Conservation (phyloP, 108 stramenopile genomes). For the Cyclotella atomus region DNA sequence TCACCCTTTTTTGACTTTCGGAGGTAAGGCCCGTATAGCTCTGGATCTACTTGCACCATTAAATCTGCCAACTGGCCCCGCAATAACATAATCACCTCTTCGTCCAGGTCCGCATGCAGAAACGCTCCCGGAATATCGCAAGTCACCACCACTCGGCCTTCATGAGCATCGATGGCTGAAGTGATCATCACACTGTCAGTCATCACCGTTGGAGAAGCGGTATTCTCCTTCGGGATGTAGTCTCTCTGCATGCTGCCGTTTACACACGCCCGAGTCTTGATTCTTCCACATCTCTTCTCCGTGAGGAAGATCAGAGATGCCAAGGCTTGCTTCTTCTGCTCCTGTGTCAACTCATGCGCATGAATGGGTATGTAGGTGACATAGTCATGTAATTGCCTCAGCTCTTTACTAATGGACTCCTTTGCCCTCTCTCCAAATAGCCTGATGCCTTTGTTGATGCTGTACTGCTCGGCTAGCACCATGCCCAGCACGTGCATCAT, state of each 20-base stretch:
- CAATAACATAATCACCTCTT: constrained; percentile 25
- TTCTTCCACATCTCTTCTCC: constrained; percentile 11
- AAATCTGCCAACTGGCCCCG: constrained; percentile 1
- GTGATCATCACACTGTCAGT: constrained; percentile 28
- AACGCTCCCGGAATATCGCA: constrained; percentile 1
- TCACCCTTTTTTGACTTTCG: constrained; percentile 2
- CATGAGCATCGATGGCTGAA: constrained; percentile 5
- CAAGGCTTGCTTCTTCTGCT: not conserved
- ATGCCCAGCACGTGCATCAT: not conserved
- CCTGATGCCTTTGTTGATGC: not conserved
- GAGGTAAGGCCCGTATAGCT: constrained; percentile 6
- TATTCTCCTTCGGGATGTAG: constrained; percentile 4
- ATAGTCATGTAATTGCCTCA: not conserved
- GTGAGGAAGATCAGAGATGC: not conserved
- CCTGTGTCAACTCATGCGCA: not conserved
- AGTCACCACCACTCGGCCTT: not conserved
- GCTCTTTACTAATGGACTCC: not conserved
- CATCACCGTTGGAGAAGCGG: constrained; percentile 33
- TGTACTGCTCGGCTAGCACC: not conserved
- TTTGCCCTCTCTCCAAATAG: not conserved
- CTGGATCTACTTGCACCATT: not conserved
- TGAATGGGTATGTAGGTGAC: not conserved
- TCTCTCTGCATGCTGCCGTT: not conserved
- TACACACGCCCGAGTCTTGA: constrained; percentile 31
- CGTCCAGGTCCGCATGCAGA: constrained; percentile 7